Conservation (phyloP, 2,329 filamentous ascomycete genomes). For the Chaetomiaceae sp. region DNA sequence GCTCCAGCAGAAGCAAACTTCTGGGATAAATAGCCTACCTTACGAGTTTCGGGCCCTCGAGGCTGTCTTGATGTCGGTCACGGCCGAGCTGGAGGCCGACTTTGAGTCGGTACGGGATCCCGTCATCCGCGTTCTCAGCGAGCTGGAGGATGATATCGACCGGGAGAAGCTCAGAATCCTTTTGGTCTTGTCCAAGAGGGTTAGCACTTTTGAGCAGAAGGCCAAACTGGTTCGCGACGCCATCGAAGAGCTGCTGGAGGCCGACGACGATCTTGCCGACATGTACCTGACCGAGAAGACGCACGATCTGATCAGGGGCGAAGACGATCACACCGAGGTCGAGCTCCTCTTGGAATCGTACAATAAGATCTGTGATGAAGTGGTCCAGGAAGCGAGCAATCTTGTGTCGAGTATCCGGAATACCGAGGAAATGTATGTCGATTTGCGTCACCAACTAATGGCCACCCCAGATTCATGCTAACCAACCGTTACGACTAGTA, state of each 20-base stretch:
- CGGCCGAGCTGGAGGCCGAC: conserved; percentile 84
- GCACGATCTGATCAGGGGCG: conserved; percentile 27
- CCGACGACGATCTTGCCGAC: conserved; percentile 85
- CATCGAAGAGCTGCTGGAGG: conserved; percentile 91
- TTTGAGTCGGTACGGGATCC: conserved; percentile 92
- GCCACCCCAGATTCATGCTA: background rate
- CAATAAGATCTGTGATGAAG: conserved; percentile 96
- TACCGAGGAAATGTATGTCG: conserved; percentile 89
- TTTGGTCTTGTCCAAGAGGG: conserved; percentile 88
- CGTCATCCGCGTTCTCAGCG: conserved; percentile 79
- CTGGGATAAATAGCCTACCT: conserved; percentile 62
- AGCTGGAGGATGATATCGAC: conserved; percentile 95
- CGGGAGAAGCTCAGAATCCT: conserved; percentile 86
- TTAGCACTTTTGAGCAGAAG: conserved; percentile 97
- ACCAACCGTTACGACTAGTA: conserved; percentile 46
- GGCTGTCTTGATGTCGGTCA: conserved; percentile 90
- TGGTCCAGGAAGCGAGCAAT: conserved; percentile 91
- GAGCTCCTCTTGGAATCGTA: conserved; percentile 97
- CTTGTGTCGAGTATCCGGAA: conserved; percentile 92
- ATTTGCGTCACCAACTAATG: background rate
- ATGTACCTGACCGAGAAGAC: conserved; percentile 96
- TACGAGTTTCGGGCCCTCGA: conserved; percentile 97
- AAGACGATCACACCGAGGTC: conserved; percentile 59
- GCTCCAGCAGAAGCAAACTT: conserved; percentile 69
- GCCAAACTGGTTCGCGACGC: conserved; percentile 89